Evolutionary conservation across 2,329 filamentous ascomycete species (phyloP), one percentile per base, ranked within the genome.

Genomic region (Diplocarpon mali): DNA sequence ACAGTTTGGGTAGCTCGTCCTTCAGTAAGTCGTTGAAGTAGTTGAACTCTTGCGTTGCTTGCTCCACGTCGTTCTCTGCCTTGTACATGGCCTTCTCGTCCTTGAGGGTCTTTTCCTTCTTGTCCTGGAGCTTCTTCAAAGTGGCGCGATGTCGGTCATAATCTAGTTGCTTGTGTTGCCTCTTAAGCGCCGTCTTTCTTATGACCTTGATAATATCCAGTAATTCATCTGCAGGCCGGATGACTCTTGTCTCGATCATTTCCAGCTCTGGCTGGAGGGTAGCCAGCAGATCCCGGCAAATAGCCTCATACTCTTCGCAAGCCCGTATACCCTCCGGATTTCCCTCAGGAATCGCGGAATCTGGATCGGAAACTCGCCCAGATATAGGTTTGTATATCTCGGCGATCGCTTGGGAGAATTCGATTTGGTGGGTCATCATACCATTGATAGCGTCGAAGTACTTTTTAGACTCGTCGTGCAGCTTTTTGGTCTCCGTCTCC

Each of bases 331-430:
- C 92, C 62, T 94, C 92, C 1, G 83, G 79, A 61, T 95, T 96
- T 45, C 88, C 88, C 65, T 94, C 83, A 36, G 82, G 71, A 44
- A 83, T 75, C 53, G 86, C 75, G 8, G 85, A 85, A 58, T 89
- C 83, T 9, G 92, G 92, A 65, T 98, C 92, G 37, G 90, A 96
- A 66, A 93, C 76, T 61, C 92, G 84, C 44, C 92, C 92, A 44
- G 90, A 95, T 58, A 98, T 98, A 56, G 92, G 92, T 64, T 94
- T 94, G 73, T 98, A 98, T 59, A 98, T 83, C 66, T 98, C 92
- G 53, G 84, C 83, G 71, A 95, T 90, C 54, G 89, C 86, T 68
- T 95, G 80, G 57, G 90, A 95, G 69, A 98, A 98, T 64, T 94
- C 90, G 67, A 98, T 96, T 70, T 98, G 92, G 68, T 96, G 89